Conservation (phyloP, 805 yeast species). For the Metschnikowia cerradonensis region DNA sequence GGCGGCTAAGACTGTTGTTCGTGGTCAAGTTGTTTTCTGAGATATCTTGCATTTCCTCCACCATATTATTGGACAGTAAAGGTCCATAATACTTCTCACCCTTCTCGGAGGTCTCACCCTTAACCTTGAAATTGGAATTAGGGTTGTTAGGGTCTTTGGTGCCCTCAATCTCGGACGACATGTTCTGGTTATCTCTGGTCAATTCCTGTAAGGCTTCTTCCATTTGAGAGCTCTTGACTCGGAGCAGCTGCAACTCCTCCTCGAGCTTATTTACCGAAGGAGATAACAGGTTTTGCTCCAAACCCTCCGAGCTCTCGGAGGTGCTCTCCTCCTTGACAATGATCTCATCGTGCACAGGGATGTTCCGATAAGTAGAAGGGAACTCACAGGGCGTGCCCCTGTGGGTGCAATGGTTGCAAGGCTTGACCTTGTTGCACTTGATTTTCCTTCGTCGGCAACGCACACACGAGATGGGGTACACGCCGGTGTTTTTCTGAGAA, state of each 20-base stretch:
- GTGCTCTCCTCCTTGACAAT: conserved; percentile 6
- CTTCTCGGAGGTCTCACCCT: conserved; percentile 36
- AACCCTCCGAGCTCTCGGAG: not conserved
- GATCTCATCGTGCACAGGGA: conserved; percentile 16
- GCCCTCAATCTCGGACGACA: not conserved
- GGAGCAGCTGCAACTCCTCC: conserved; percentile 2
- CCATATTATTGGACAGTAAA: conserved; percentile 46
- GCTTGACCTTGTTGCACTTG: conserved; percentile 18
- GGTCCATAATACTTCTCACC: conserved; percentile 50
- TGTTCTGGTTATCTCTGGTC: not conserved
- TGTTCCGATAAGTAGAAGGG: conserved; percentile 17
- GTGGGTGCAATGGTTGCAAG: conserved; percentile 16
- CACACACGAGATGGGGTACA: conserved; percentile 17
- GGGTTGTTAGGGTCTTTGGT: not conserved
- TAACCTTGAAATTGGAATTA: conserved; percentile 17
- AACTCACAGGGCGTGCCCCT: conserved; percentile 15
- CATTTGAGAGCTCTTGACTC: conserved; percentile 1
- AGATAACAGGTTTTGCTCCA: not conserved
- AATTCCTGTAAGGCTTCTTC: not conserved
- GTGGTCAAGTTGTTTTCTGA: conserved; percentile 1
- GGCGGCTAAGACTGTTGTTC: conserved; percentile 5
- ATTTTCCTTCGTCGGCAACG: conserved; percentile 19
- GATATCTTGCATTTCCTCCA: conserved; percentile 27
- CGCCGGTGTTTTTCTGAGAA: conserved; percentile 5
- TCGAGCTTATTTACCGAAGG: not conserved